Percentiles rank a stretch among this genome's conserved stretches.
Conservation (phyloP, 345 rosid genomes). For the Raphanus sativus region DNA sequence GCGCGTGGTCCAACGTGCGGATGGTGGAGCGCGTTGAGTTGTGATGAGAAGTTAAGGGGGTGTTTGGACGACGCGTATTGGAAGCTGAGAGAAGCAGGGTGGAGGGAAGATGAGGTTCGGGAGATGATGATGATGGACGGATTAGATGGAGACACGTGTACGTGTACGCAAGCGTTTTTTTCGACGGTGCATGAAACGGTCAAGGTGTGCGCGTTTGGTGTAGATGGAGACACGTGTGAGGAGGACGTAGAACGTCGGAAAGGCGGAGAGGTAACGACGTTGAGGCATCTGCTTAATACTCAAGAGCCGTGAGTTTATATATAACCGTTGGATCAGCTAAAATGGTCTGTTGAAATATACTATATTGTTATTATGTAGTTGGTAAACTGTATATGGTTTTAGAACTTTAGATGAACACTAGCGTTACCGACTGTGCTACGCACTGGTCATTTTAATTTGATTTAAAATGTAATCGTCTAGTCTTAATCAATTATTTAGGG, state of each 20-base stretch:
- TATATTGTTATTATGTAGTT: background rate
- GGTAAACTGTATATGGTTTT: background rate
- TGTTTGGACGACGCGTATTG: slow-evolving; percentile 69
- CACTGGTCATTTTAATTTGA: no score
- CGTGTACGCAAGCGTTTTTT: background rate
- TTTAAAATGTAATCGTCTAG: background rate
- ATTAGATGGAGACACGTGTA: slow-evolving; percentile 9
- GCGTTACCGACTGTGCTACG: no score
- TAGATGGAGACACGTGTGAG: slow-evolving; percentile 8
- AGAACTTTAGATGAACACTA: background rate
- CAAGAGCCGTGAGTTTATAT: background rate
- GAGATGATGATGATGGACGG: slow-evolving; percentile 65
- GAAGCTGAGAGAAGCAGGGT: slow-evolving; percentile 76
- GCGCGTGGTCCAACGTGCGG: slow-evolving; percentile 37
- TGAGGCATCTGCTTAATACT: slow-evolving; percentile 14
- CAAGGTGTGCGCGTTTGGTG: slow-evolving; percentile 52
- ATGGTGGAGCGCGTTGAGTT: slow-evolving; percentile 52
- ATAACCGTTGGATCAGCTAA: slow-evolving; percentile 12
- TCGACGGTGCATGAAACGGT: slow-evolving; percentile 9
- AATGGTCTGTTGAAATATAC: background rate
- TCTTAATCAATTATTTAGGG: background rate
- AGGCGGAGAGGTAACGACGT: slow-evolving; percentile 18
- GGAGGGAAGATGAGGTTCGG: slow-evolving; percentile 76
- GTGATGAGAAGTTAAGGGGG: slow-evolving; percentile 30
- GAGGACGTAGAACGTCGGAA: background rate